Base-by-base conservation (phyloP, 257 asterid species). In the Forsythia suspensa region DNA sequence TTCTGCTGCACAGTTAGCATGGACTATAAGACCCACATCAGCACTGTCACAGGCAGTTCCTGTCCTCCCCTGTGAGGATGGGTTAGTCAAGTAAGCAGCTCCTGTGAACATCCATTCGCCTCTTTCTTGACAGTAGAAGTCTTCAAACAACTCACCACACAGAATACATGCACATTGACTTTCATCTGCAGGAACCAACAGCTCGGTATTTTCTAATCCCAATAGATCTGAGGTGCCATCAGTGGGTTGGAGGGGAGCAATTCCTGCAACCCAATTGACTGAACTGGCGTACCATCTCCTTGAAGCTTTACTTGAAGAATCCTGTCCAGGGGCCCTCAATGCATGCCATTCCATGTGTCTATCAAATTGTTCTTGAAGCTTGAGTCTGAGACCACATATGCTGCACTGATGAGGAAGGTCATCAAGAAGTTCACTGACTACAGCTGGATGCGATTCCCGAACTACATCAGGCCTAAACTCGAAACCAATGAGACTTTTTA, bases 281-380 rank as follows among this genome's bases (percentile, higher is more conserved):
- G 88, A 76, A 73, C 82, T 78, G n/a, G 81, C 77, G 79, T 87
- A 94, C 98, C 98, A 94, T 72, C 85, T 83, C 82, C 97, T 88
- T 39, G 95, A 89, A 42, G 84, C 71, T 44, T 78, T 76, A 76
- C 79, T 79, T 51, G 77, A 82, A 77, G 76, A 75, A 68, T 71
- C 74, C 73, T 81, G 80, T 80, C 84, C 88, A 70, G 82, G 80
- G 80, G 70, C 80, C 79, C 79, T 88, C 65, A 74, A 61, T 20
- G 87, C 84, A 41, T 94, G 98, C 97, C 98, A 94, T 76, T 91
- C 95, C 92, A 91, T 84, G 87, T 94, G 98, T 78, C 90, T 86
- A 77, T 88, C 90, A 52, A 91, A 91, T 70, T 24, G 91, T 72
- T 88, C 95, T 84, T 83, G 83, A 71, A 84, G 82, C 85, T 86